Conservation (phyloP, 768 basidiomycete species). For the Agrocybe pediades region DNA sequence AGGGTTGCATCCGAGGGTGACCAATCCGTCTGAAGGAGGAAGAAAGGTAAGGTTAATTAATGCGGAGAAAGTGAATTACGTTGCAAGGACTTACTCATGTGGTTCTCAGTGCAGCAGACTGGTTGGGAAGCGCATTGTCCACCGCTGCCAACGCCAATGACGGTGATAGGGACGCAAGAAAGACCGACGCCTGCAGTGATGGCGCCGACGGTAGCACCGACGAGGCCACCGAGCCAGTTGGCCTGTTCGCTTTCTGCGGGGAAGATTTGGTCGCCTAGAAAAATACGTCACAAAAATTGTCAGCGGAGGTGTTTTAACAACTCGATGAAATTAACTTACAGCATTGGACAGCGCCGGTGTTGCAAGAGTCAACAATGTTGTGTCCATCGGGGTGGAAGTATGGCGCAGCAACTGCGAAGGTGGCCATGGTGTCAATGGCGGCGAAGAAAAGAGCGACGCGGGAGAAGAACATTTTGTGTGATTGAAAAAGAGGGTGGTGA, state of each 20-base stretch:
- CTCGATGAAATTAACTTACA: conserved; percentile 14
- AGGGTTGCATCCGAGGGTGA: conserved; percentile 30
- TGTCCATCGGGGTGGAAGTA: conserved; percentile 3
- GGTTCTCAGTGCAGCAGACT: conserved; percentile 27
- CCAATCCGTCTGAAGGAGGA: conserved; percentile 20
- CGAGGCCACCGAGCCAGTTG: conserved; percentile 3
- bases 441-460: conserved; percentile 25
- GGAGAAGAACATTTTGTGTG: conserved; percentile 18
- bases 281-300: neutral
- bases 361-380: conserved; percentile 23
- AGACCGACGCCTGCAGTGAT: conserved; percentile 8
- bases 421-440: conserved; percentile 22
- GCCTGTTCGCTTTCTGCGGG: conserved; percentile 7
- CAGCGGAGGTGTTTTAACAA: neutral
- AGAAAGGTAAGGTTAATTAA: neutral
- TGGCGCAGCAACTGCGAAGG: conserved; percentile 30
- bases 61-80: neutral
- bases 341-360: conserved; percentile 30
- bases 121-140: conserved; percentile 15
- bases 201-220: conserved; percentile 8
- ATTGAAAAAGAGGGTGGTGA: too few relatives aligned
- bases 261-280: conserved; percentile 18
- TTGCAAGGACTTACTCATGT: conserved; percentile 22
- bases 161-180: conserved; percentile 24
- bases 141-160: conserved; percentile 18